Conservation (phyloP, 164 flowering plant genomes). For the Brasenia schreberi region DNA sequence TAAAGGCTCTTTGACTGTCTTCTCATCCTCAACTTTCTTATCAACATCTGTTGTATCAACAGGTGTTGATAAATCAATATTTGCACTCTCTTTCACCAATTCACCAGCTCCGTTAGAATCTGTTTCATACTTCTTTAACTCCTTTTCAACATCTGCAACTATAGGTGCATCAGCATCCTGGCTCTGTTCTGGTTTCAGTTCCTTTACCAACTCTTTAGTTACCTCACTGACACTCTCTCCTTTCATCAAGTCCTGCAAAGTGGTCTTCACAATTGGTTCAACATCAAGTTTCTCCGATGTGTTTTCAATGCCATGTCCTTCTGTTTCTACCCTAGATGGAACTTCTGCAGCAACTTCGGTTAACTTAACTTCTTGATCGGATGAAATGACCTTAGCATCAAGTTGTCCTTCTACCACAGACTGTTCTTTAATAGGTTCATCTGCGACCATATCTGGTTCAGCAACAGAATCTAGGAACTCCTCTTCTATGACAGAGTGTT, state of each 20-base stretch:
- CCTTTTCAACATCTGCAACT: slow-evolving; percentile 15
- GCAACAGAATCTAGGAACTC: not conserved
- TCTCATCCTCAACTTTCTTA: not conserved
- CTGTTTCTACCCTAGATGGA: not conserved
- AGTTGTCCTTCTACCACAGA: not conserved
- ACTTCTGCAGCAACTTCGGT: not conserved
- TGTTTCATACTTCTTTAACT: slow-evolving; percentile 7
- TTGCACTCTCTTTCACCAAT: not conserved
- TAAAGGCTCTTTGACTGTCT: not conserved
- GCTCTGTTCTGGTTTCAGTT: slow-evolving; percentile 3
- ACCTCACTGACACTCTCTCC: slow-evolving; percentile 6
- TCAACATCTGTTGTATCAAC: not conserved
- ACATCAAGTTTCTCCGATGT: slow-evolving; percentile 3
- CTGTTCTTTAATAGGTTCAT: not conserved
- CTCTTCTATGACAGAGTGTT: not conserved
- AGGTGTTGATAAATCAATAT: not conserved
- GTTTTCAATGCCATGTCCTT: not conserved
- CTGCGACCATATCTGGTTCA: not conserved
- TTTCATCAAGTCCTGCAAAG: slow-evolving; percentile 6
- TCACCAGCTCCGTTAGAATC: not conserved
- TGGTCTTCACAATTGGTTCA: not conserved
- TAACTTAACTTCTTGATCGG: not conserved
- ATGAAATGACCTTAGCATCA: not conserved
- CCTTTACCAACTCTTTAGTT: slow-evolving; percentile 6
- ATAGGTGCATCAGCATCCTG: slow-evolving; percentile 5